These are phyloP conservation scores for Candida corydali DNA, from an alignment of 805 yeast genomes.

Conservation along the genomic window DNA sequence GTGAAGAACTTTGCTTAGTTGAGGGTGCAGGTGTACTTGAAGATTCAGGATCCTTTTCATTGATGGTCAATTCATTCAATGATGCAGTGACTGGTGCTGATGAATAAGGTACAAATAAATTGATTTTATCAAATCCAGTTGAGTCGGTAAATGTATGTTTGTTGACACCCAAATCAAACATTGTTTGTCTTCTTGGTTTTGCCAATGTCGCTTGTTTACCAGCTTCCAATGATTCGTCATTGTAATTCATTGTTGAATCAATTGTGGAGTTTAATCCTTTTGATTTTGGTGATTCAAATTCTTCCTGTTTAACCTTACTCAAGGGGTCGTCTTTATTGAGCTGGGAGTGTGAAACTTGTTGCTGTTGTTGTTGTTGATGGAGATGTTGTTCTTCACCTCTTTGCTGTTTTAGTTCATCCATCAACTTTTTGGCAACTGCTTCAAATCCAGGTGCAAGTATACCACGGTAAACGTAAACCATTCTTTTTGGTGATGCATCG, in stretches of 20 bases:
- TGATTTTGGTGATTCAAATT: slow-evolving; percentile 9
- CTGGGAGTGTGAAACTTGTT: too few species aligned
- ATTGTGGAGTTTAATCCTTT: slow-evolving; percentile 2
- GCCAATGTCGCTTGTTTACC: slow-evolving; percentile 27
- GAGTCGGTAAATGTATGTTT: slow-evolving; percentile 42
- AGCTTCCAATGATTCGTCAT: slow-evolving; percentile 31
- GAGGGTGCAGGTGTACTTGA: too few species aligned
- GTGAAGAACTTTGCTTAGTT: too few species aligned
- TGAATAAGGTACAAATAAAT: slow-evolving; percentile 61
- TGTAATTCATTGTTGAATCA: slow-evolving; percentile 5
- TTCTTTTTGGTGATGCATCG: slow-evolving; percentile 81
- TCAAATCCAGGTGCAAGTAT: slow-evolving; percentile 71
- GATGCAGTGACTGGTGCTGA: slow-evolving; percentile 79
- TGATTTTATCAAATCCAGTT: slow-evolving; percentile 24
- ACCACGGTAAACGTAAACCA: slow-evolving; percentile 85
- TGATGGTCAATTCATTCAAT: slow-evolving; percentile 28
- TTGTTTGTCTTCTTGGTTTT: slow-evolving; percentile 49
- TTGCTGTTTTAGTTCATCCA: slow-evolving; percentile 35
- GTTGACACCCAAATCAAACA: slow-evolving; percentile 46
- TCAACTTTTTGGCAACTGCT: slow-evolving; percentile 61
- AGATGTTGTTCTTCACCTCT: slow-evolving; percentile 6
- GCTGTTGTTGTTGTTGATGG: slow-evolving; percentile 3
- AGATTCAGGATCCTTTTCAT: slow-evolving; percentile 4
- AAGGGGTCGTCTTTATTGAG: slow-evolving; percentile 1
- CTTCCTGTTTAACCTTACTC: slow-evolving; percentile 1